Evolutionary conservation across 164 flowering plant genomes (phyloP), one percentile per base, ranked within the genome.

Genomic region (Magnolia changhungtana): DNA sequence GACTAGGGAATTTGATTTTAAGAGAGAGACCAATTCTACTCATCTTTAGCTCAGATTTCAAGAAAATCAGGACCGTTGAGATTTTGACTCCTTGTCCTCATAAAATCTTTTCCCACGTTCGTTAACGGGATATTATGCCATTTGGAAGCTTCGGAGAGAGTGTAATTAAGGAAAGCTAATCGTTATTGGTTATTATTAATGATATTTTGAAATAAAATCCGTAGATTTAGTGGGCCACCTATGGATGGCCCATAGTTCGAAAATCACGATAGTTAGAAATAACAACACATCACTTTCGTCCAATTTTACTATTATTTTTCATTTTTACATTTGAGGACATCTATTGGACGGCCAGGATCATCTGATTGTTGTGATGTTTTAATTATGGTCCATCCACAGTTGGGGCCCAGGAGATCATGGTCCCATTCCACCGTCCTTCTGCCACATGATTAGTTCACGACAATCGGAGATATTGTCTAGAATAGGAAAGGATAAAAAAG

Each of bases 11-110:
- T 21, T 45, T 50, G 24, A 19, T 14, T 18, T 6, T 7, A n/a
- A n/a, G n/a, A 70, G 58, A 50, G 2, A 3, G 45, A 49, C 49
- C 55, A n/a, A 13, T 11, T 21, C n/a, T 6, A 31, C 49, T 29
- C 71, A 13, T 70, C 8, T 20, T 50, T n/a, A 49, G 11, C 72
- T 19, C 72, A 14, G 11, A 70, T 50, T 70, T 50, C 72, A 70
- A 70, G 55, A 70, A 50, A 21, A 70, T 70, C 72, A 49, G 51
- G 49, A 50, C 72, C 72, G 72, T 70, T 70, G 59, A 70, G 72
- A 50, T 49, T 19, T n/a, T n/a, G 27, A 49, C 8, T n/a, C 16
- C n/a, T 8, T 70, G 16, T 49, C 58, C 45, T 45, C 11, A n/a
- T 21, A 3, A 10, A 18, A 70, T 19, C 7, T n/a, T 50, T 50